These are phyloP conservation scores for Colletotrichum agaves DNA, from an alignment of 2,329 filamentous ascomycete genomes.

Conservation along the genomic window DNA sequence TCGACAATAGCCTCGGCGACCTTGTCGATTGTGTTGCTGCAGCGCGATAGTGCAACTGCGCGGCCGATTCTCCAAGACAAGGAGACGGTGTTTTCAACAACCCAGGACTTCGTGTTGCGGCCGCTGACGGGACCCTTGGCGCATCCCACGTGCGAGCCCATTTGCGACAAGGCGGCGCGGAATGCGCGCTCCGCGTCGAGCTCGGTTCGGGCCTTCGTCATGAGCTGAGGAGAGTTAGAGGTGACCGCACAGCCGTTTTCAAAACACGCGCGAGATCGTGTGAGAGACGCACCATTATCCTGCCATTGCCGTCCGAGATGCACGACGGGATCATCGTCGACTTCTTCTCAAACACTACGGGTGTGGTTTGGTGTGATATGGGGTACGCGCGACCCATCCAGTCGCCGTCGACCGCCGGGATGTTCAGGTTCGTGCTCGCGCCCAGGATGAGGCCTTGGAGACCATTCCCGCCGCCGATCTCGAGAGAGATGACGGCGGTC, in stretches of 20 bases:
- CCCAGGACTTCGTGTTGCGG: constrained; percentile 60
- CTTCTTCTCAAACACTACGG: constrained; percentile 48
- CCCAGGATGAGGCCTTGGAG: constrained; percentile 67
- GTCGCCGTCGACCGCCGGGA: constrained; percentile 64
- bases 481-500: constrained; percentile 48
- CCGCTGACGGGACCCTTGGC: constrained; percentile 62
- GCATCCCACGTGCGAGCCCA: constrained; percentile 63
- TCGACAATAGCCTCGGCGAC: constrained; percentile 68
- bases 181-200: constrained; percentile 61
- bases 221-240: constrained; percentile 39
- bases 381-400: constrained; percentile 68
- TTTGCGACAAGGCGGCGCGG: constrained; percentile 61
- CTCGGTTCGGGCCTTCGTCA: constrained; percentile 60
- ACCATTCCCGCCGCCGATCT: constrained; percentile 74
- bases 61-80: constrained; percentile 55
- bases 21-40: constrained; percentile 55
- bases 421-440: constrained; percentile 60
- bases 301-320: constrained; percentile 37
- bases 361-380: constrained; percentile 64
- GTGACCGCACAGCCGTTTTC: neutral
- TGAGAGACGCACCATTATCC: neutral
- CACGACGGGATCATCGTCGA: constrained; percentile 46
- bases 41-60: constrained; percentile 40
- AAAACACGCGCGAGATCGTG: neutral
- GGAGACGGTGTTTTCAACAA: constrained; percentile 57